Evolutionary conservation across 345 rosid genomes (phyloP), one percentile per base, ranked within the genome.

Genomic region (Gossypium australe): DNA sequence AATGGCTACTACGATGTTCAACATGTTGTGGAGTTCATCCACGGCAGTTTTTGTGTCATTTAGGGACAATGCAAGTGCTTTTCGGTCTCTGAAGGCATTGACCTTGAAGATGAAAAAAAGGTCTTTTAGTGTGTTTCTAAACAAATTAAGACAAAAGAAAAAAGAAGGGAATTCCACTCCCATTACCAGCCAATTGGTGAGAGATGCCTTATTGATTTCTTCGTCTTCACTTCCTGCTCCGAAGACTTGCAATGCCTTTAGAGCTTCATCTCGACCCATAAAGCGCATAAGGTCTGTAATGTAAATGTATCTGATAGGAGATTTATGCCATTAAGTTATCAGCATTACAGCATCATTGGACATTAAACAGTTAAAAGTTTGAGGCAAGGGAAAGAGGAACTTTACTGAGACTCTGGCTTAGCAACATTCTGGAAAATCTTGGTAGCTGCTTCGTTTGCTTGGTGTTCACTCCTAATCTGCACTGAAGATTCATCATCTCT

Each of bases 11-110:
- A 84, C 4, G 20, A 86, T 64, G 81, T 78, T 72, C 29, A 87
- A 24, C 83, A 86, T 84, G 25, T 53, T 81, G 71, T 85, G 91
- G 60, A 87, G 85, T 61, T 83, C 89, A 43, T 87, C 86, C 12
- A 87, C 87, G 0, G 87, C 82, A 53, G 89, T 87, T 80, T 84
- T 84, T 17, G 86, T 87, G 49, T 86, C 91, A 27, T 84, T 83
- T 10, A 87, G 85, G 64, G 89, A 84, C 62, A 82, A 70, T 41
- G 84, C 82, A 6, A 86, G 89, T 24, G 89, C 84, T 44, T 18
- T 60, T 11, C 84, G 74, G 75, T 86, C 85, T 73, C 77, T 81
- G 55, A 81, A 80, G 22, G 84, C 89, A 51, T 80, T 77, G 10
- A 86, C 84, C 87, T 87, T 24, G 53, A 71, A 11, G 52, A 57